A percentile compares a stretch with the other conserved stretches of the same genome.
These are phyloP conservation scores for Debaryomyces sp. DNA, from an alignment of 1,139 yeast species.

Conservation along the genomic window DNA sequence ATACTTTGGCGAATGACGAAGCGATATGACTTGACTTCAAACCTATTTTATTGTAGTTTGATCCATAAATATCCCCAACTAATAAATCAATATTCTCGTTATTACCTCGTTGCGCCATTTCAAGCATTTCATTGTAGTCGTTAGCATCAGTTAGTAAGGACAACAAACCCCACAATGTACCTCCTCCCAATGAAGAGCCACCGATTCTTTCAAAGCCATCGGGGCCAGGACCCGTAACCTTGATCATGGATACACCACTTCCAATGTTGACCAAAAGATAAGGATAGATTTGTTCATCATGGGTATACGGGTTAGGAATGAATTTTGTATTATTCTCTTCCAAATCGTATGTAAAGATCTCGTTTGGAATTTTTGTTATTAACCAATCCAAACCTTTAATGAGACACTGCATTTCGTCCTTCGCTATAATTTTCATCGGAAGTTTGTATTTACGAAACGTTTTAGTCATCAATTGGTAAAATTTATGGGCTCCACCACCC, in stretches of 20 bases:
- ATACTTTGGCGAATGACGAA: conserved; percentile 95
- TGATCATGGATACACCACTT: conserved; percentile 94
- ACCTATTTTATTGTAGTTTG: conserved; percentile 87
- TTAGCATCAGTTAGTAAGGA: conserved; percentile 85
- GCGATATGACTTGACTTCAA: conserved; percentile 90
- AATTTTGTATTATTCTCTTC: conserved; percentile 43
- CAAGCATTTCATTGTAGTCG: conserved; percentile 92
- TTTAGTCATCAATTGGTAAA: conserved; percentile 62
- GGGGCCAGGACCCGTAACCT: conserved; percentile 81
- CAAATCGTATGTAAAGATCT: conserved; percentile 80
- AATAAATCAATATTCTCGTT: conserved; percentile 91
- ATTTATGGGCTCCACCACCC: conserved; percentile 96
- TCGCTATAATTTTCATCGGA: conserved; percentile 51
- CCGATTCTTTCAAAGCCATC: conserved; percentile 83
- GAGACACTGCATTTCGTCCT: conserved; percentile 94
- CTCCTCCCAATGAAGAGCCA: conserved; percentile 98
- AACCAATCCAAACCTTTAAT: conserved; percentile 91
- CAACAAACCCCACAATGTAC: conserved; percentile 94
- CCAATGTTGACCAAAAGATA: conserved; percentile 90
- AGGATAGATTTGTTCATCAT: conserved; percentile 57
- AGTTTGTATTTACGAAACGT: conserved; percentile 51
- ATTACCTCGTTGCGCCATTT: conserved; percentile 87
- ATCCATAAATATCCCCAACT: conserved; percentile 95
- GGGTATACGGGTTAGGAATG: conserved; percentile 34
- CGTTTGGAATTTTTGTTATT: conserved; percentile 85